Conservation (phyloP, 176 grass and related monocot genomes). For the Eragrostis curvula region DNA sequence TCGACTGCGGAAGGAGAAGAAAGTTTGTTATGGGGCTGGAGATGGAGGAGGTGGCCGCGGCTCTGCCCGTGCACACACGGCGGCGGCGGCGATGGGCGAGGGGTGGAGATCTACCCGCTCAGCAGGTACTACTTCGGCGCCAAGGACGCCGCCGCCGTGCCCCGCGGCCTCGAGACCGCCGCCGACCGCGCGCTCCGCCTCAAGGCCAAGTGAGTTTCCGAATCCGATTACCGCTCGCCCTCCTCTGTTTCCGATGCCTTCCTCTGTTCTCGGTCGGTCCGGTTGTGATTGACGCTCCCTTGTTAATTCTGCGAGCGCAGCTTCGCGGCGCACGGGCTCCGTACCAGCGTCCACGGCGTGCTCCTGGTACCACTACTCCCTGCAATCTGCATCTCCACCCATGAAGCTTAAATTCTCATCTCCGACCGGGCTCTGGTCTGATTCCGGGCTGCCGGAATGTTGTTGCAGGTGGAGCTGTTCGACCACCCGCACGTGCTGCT, state of each 20-base stretch:
- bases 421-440: neutral
- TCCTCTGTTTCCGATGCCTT: neutral
- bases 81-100: neutral
- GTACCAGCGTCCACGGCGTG: slow-evolving; percentile 66
- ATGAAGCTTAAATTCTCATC: no score
- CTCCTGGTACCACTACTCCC: slow-evolving; percentile 59
- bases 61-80: neutral
- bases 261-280: neutral
- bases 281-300: neutral
- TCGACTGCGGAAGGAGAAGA: neutral
- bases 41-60: slow-evolving; percentile 25
- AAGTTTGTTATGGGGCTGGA: slow-evolving; percentile 35
- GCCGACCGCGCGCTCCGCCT: slow-evolving; percentile 49
- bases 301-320: slow-evolving; percentile 30
- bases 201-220: slow-evolving; percentile 48
- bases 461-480: slow-evolving; percentile 60
- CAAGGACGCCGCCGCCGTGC: slow-evolving; percentile 25
- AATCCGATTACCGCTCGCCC: no score
- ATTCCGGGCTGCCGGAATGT: neutral
- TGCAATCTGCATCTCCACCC: no score
- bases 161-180: slow-evolving; percentile 31
- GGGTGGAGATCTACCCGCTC: slow-evolving; percentile 54
- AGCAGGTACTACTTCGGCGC: slow-evolving; percentile 68
- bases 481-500: slow-evolving; percentile 65
- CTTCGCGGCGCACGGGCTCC: slow-evolving; percentile 55